A percentile compares a stretch with the other conserved stretches of the same genome.
phyloP scores from a whole-genome alignment of 768 basidiomycete genomes.

The Filobasidium floriforme region DNA sequence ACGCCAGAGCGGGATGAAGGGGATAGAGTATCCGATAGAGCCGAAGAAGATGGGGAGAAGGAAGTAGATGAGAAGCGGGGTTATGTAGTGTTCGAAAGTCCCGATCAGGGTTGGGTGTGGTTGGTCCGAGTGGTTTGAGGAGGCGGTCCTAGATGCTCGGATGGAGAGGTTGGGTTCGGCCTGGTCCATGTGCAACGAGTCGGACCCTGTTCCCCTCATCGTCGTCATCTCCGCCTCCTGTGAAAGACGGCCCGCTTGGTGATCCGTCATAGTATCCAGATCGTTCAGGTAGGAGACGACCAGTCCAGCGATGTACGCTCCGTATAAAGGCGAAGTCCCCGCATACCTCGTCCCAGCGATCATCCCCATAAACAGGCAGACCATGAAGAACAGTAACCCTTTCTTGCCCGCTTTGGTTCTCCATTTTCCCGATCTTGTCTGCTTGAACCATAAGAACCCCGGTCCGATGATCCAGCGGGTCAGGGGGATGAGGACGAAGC shows the following conservation, averaged over 20 bases:
- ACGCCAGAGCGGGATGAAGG: constrained; percentile 49
- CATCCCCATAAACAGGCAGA: constrained; percentile 48
- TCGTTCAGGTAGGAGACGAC: constrained; percentile 46
- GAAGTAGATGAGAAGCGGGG: constrained; percentile 48
- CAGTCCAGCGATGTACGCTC: constrained; percentile 57
- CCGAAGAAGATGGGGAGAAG: constrained; percentile 61
- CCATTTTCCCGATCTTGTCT: background rate
- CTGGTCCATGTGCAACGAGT: too few species aligned
- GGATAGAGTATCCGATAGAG: constrained; percentile 57
- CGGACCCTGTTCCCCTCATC: background rate
- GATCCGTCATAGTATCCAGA: background rate
- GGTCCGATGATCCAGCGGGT: constrained; percentile 40
- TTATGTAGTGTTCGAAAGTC: constrained; percentile 47
- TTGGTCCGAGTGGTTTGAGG: background rate
- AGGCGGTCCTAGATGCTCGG: too few species aligned
- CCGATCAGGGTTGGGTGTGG: constrained; percentile 22
- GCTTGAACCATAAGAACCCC: constrained; percentile 23
- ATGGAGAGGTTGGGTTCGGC: too few species aligned
- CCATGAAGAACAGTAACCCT: constrained; percentile 45
- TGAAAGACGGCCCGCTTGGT: background rate
- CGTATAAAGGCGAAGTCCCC: constrained; percentile 58
- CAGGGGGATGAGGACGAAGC: constrained; percentile 46
- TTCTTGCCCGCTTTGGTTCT: constrained; percentile 4
- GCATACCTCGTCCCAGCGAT: constrained; percentile 51
- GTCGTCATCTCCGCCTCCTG: background rate